phyloP scores from a whole-genome alignment of 129 eudicot species.

The Helichrysum umbraculigerum region DNA sequence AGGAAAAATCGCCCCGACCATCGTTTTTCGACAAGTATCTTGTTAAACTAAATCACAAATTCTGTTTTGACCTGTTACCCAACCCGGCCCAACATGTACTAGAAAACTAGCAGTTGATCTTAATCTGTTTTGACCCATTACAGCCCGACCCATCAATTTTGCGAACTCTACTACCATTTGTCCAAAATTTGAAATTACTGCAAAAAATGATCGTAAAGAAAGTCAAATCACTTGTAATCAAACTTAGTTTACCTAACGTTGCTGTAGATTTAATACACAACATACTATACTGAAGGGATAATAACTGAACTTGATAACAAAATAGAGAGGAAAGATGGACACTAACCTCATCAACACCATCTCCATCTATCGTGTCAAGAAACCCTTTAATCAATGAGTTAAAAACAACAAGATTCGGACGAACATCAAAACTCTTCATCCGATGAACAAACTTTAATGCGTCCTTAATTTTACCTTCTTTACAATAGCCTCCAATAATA shows the following conservation, averaged over 20 bases:
- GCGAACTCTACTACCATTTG: background rate
- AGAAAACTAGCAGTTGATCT: no score
- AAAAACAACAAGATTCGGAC: constrained; percentile 51
- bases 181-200: background rate
- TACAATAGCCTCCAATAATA: constrained; percentile 50
- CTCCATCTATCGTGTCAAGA: constrained; percentile 40
- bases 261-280: background rate
- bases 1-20: background rate
- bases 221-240: background rate
- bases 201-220: background rate
- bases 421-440: constrained; percentile 45
- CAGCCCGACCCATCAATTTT: background rate
- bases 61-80: background rate
- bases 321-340: background rate
- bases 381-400: constrained; percentile 59
- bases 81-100: background rate
- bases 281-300: background rate
- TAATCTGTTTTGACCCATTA: background rate
- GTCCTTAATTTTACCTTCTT: constrained; percentile 49
- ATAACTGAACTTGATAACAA: background rate
- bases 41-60: background rate
- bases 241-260: background rate
- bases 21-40: background rate
- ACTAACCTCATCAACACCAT: constrained; percentile 60
- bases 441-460: constrained; percentile 55